A percentile compares a stretch with the other conserved stretches of the same genome.
phyloP scores from a whole-genome alignment of 73 alveolate species.

The Paramecium tetraurelia region DNA sequence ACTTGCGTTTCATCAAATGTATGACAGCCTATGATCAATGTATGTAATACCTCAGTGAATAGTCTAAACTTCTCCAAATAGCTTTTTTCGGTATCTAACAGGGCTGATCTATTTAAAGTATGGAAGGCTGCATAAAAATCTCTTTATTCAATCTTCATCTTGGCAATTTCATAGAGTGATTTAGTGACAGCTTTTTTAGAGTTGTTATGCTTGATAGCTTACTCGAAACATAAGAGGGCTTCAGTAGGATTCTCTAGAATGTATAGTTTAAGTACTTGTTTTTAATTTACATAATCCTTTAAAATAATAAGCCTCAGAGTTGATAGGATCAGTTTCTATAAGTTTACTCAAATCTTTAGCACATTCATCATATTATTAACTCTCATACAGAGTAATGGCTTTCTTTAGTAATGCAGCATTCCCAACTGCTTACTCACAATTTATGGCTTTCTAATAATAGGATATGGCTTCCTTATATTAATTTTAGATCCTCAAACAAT shows the following conservation, averaged over 20 bases:
- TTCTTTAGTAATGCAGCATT: conserved; percentile 59
- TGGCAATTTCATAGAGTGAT: conserved; percentile 64
- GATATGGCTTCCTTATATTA: conserved; percentile 59
- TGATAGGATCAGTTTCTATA: conserved; percentile 37
- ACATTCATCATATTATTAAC: conserved; percentile 56
- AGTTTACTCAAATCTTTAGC: conserved; percentile 56
- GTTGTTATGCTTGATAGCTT: conserved; percentile 63
- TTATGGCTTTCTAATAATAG: conserved; percentile 45
- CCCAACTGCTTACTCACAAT: conserved; percentile 53
- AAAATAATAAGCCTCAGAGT: conserved; percentile 65
- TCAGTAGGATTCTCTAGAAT: conserved; percentile 59
- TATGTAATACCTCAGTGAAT: conserved; percentile 52
- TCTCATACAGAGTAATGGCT: conserved; percentile 59
- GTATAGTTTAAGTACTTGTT: background rate
- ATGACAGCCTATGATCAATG: conserved; percentile 40
- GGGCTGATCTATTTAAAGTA: conserved; percentile 65
- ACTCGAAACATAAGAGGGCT: conserved; percentile 65
- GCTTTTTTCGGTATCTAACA: conserved; percentile 53
- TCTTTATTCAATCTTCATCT: conserved; percentile 63
- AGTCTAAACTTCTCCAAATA: conserved; percentile 50
- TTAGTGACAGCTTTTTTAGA: conserved; percentile 63
- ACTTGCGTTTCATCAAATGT: conserved; percentile 61
- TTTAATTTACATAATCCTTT: conserved; percentile 59
- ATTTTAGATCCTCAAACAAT: conserved; percentile 53
- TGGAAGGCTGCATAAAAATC: conserved; percentile 68